These are phyloP conservation scores for Nigrospora osmanthi DNA, from an alignment of 2,329 filamentous ascomycete species.

Conservation along the genomic window DNA sequence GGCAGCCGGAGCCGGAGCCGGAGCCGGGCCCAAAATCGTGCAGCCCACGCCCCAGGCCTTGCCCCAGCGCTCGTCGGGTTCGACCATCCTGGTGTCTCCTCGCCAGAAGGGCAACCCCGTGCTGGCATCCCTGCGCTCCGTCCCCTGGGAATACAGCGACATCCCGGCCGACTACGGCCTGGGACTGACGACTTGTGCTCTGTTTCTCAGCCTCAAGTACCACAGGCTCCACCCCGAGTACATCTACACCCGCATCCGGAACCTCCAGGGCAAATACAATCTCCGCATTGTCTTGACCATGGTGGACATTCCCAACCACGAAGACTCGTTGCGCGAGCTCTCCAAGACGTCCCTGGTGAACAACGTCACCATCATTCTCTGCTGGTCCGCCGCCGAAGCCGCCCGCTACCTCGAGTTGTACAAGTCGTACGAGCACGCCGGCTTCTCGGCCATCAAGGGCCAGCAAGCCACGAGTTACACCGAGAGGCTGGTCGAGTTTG, in stretches of 20 bases:
- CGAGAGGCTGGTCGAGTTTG: slow-evolving; percentile 84
- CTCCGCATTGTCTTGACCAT: slow-evolving; percentile 81
- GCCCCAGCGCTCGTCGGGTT: slow-evolving; percentile 54
- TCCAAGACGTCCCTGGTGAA: slow-evolving; percentile 90
- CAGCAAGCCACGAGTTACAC: slow-evolving; percentile 78
- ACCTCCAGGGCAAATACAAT: slow-evolving; percentile 76
- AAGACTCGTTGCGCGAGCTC: slow-evolving; percentile 81
- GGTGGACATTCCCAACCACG: slow-evolving; percentile 93
- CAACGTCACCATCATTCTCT: slow-evolving; percentile 83
- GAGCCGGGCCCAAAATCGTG: slow-evolving; percentile 49
- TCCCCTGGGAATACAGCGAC: slow-evolving; percentile 95
- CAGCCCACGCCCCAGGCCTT: slow-evolving; percentile 88
- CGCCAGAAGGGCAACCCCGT: slow-evolving; percentile 95
- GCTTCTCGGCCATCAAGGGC: slow-evolving; percentile 72
- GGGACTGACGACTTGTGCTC: slow-evolving; percentile 77
- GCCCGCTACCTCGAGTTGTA: slow-evolving; percentile 91
- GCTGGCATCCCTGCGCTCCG: slow-evolving; percentile 68
- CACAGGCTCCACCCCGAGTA: slow-evolving; percentile 97
- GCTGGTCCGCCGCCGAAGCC: slow-evolving; percentile 91
- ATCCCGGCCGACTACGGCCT: slow-evolving; percentile 93
- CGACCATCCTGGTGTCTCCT: slow-evolving; percentile 81
- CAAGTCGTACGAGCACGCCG: slow-evolving; percentile 86
- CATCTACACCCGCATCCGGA: slow-evolving; percentile 86
- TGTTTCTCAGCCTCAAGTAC: slow-evolving; percentile 94
- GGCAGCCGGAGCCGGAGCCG: slow-evolving; percentile 6